Conservation (phyloP, 345 rosid genomes). For the Dipteronia sinensis region DNA sequence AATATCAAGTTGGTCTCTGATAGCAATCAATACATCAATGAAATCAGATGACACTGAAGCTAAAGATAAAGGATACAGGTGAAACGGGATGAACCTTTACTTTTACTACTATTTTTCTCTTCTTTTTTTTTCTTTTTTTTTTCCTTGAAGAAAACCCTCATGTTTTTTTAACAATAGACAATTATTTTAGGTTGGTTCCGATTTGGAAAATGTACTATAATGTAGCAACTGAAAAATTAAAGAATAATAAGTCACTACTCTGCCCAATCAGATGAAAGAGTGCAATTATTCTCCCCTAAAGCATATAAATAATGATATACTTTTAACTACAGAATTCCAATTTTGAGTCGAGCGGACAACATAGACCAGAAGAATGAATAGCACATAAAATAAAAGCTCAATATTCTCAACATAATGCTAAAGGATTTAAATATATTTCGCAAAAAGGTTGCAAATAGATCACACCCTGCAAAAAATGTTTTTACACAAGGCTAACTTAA, state of each 20-base stretch:
- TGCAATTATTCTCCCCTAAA: background rate
- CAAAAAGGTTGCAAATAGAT: background rate
- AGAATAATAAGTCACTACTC: background rate
- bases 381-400: background rate
- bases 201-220: background rate
- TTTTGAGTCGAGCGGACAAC: background rate
- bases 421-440: background rate
- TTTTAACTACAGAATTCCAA: background rate
- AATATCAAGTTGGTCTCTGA: background rate
- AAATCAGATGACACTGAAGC: background rate
- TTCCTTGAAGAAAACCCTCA: background rate
- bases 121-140: too few species aligned
- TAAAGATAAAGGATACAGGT: background rate
- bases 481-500: background rate
- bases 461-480: background rate
- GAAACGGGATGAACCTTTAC: background rate
- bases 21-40: slow-evolving; percentile 5
- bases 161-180: background rate
- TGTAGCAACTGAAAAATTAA: background rate
- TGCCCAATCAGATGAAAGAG: background rate
- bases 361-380: background rate
- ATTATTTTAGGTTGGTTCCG: too few species aligned
- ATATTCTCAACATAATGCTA: too few species aligned
- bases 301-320: background rate
- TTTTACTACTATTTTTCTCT: too few species aligned